phyloP scores from a whole-genome alignment of 345 rosid genomes.

The Populus euphratica region DNA sequence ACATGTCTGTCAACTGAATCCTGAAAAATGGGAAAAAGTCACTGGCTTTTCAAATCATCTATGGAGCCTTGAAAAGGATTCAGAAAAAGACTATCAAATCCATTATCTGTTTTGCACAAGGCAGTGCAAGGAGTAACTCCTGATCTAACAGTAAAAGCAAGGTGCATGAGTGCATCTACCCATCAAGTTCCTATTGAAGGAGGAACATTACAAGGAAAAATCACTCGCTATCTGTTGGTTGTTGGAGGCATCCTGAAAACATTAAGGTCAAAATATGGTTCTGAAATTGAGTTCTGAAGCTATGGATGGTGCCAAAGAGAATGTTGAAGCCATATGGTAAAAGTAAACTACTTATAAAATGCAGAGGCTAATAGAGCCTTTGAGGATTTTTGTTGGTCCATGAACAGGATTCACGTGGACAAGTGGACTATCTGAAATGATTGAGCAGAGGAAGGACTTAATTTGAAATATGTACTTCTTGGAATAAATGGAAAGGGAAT shows the following conservation, averaged over 20 bases:
- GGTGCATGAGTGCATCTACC: slow-evolving; percentile 17
- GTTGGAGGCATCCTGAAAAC: slow-evolving; percentile 18
- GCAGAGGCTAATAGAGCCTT: slow-evolving; percentile 21
- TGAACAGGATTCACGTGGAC: background rate
- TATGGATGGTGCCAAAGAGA: slow-evolving; percentile 23
- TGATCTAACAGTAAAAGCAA: slow-evolving; percentile 14
- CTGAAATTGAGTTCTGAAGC: slow-evolving; percentile 19
- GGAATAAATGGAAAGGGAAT: background rate
- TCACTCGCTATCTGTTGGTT: slow-evolving; percentile 22
- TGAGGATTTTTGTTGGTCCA: slow-evolving; percentile 13
- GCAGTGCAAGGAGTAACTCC: slow-evolving; percentile 17
- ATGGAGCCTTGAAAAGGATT: slow-evolving; percentile 17
- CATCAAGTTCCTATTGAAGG: slow-evolving; percentile 19
- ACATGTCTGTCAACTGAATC: slow-evolving; percentile 16
- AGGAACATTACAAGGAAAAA: slow-evolving; percentile 6
- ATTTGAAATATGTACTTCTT: background rate
- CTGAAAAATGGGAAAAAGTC: slow-evolving; percentile 23
- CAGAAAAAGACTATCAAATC: slow-evolving; percentile 14
- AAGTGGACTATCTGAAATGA: background rate
- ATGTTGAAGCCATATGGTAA: slow-evolving; percentile 12
- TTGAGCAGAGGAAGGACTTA: background rate
- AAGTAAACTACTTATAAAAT: slow-evolving; percentile 16
- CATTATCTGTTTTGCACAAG: slow-evolving; percentile 15
- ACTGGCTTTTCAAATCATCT: slow-evolving; percentile 16
- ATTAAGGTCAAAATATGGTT: slow-evolving; percentile 15